Evolutionary conservation across 345 rosid genomes (phyloP).

Genomic region (Cardamine chenopodiifolia): DNA sequence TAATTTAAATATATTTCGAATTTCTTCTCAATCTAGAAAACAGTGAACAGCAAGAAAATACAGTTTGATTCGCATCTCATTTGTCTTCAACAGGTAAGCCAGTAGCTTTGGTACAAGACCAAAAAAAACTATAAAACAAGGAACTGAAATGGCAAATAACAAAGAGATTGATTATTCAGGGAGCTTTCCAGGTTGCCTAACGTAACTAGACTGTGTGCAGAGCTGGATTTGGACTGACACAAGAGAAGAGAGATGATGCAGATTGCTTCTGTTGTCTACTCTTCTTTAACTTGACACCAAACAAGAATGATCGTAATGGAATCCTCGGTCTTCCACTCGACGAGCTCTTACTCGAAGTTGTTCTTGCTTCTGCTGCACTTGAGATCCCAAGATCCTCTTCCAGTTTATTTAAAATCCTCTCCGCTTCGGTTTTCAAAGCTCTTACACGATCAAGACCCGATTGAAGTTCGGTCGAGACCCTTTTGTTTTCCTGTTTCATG

Average conservation of each 20-base stretch:
- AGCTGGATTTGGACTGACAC: constrained; percentile 60
- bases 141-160: constrained; percentile 8
- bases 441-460: constrained; percentile 59
- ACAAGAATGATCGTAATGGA: constrained; percentile 81
- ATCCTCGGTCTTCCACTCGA: constrained; percentile 50
- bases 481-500: constrained; percentile 89
- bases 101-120: constrained; percentile 16
- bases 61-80: constrained; percentile 19
- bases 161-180: constrained; percentile 28
- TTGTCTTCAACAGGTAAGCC: background rate
- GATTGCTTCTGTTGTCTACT: constrained; percentile 53
- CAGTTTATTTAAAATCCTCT: constrained; percentile 49
- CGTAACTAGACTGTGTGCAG: constrained; percentile 52
- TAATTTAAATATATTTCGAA: constrained; percentile 24
- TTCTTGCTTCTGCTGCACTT: constrained; percentile 38
- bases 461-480: constrained; percentile 62
- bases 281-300: constrained; percentile 83
- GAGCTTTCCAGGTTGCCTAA: constrained; percentile 30
- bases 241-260: constrained; percentile 53
- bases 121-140: background rate
- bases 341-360: constrained; percentile 31
- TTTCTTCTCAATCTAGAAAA: background rate
- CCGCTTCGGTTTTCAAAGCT: constrained; percentile 53
- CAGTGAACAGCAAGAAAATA: constrained; percentile 18
- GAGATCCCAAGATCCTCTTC: constrained; percentile 60